Evolutionary conservation across 164 flowering plant species (phyloP).

Genomic region (Vitis rupestris): DNA sequence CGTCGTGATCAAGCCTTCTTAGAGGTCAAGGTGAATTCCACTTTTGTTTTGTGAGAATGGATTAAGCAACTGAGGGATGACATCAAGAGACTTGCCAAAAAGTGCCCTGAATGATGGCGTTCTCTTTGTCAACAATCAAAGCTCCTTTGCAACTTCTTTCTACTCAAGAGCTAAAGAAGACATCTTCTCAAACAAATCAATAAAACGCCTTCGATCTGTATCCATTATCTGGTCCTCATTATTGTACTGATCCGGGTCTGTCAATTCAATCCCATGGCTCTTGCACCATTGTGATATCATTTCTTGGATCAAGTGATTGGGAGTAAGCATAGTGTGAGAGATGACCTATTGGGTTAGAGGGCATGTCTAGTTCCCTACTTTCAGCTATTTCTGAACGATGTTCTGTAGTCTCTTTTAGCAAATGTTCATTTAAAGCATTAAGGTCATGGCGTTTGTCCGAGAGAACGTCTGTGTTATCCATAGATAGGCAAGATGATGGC

Average conservation of each 20-base stretch:
- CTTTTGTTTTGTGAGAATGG: conserved; percentile 42
- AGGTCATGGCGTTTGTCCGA: no score
- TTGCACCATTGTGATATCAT: conserved; percentile 66
- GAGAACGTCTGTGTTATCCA: no score
- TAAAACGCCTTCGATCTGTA: conserved; percentile 41
- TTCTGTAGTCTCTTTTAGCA: no score
- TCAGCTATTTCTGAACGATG: conserved; percentile 59
- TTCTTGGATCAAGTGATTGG: conserved; percentile 58
- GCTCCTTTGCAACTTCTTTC: conserved; percentile 69
- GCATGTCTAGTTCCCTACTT: conserved; percentile 59
- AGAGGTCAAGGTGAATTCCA: conserved; percentile 42
- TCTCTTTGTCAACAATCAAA: conserved; percentile 64
- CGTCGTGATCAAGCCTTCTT: conserved; percentile 81
- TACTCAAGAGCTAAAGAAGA: conserved; percentile 41
- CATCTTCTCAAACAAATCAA: conserved; percentile 45
- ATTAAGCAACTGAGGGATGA: conserved; percentile 51
- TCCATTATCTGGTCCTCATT: conserved; percentile 38
- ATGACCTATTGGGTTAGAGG: conserved; percentile 69
- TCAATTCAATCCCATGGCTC: conserved; percentile 40
- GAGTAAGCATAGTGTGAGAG: conserved; percentile 58
- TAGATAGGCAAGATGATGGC: no score
- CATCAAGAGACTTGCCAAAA: conserved; percentile 52
- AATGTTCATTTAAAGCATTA: no score
- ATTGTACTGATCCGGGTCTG: conserved; percentile 16
- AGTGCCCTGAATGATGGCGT: conserved; percentile 66